phyloP scores from a whole-genome alignment of 768 basidiomycete genomes.

The Naematelia aurantialba region DNA sequence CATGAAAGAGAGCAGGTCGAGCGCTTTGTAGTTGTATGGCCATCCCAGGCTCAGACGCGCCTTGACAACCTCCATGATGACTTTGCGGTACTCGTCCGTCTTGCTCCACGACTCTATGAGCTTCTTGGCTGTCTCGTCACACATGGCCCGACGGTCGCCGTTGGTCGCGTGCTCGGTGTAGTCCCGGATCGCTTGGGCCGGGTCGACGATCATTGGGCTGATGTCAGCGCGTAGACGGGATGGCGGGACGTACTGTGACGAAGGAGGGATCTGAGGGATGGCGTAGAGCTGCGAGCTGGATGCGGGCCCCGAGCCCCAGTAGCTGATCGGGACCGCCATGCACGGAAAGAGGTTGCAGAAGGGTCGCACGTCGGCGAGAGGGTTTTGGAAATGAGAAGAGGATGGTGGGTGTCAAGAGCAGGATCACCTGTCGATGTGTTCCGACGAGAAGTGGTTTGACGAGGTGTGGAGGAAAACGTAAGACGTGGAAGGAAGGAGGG shows the following conservation, averaged over 20 bases:
- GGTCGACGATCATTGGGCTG: slow-evolving; percentile 26
- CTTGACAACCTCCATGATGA: slow-evolving; percentile 39
- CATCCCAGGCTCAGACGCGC: slow-evolving; percentile 32
- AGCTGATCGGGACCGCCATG: background rate
- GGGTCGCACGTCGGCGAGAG: background rate
- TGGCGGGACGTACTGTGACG: slow-evolving; percentile 5
- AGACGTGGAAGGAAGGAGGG: too few species aligned
- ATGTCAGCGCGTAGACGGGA: background rate
- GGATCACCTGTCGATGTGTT: too few species aligned
- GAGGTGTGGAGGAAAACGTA: too few species aligned
- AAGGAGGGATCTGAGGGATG: slow-evolving; percentile 15
- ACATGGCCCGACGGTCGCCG: slow-evolving; percentile 23
- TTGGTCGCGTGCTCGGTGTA: slow-evolving; percentile 30
- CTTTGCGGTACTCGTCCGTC: slow-evolving; percentile 32
- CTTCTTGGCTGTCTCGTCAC: slow-evolving; percentile 14
- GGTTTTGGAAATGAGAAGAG: background rate
- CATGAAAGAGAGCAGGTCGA: slow-evolving; percentile 28
- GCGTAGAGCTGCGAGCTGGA: background rate
- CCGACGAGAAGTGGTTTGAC: too few species aligned
- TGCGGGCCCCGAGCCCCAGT: background rate
- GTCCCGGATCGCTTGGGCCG: slow-evolving; percentile 29
- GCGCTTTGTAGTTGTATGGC: slow-evolving; percentile 45
- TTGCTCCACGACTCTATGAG: slow-evolving; percentile 31
- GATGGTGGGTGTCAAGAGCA: too few species aligned
- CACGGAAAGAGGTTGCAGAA: background rate